Conservation (phyloP, 495 filamentous ascomycete species). For the Arthonia radiata region DNA sequence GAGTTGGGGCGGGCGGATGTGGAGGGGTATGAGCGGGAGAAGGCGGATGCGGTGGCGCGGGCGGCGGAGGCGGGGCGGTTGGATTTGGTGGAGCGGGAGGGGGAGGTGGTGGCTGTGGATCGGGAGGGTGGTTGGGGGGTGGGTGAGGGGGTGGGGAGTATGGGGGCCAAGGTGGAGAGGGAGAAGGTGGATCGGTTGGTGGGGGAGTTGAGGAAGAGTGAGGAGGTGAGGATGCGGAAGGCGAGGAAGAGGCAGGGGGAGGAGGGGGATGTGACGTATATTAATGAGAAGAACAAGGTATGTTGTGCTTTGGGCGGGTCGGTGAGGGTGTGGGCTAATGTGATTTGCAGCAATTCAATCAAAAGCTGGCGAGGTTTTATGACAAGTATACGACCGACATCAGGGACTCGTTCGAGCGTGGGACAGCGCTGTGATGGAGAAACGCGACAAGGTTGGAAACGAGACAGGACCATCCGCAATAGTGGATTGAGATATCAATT, state of each 20-base stretch:
- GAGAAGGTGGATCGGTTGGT: constrained; percentile 80
- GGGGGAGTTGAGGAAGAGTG: constrained; percentile 61
- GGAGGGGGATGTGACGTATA: constrained; percentile 83
- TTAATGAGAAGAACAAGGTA: constrained; percentile 91
- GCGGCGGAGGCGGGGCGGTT: constrained; percentile 58
- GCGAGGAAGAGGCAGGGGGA: constrained; percentile 52
- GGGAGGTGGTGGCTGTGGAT: constrained; percentile 83
- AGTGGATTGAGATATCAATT: no score
- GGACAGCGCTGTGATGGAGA: constrained; percentile 57
- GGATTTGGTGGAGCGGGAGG: constrained; percentile 81
- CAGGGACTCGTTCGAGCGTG: constrained; percentile 89
- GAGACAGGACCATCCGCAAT: no score
- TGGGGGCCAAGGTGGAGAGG: constrained; percentile 68
- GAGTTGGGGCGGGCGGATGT: constrained; percentile 36
- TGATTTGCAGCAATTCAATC: constrained; percentile 63
- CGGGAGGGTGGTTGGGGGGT: constrained; percentile 67
- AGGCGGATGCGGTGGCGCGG: constrained; percentile 58
- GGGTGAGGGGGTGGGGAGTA: constrained; percentile 66
- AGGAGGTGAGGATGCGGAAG: constrained; percentile 66
- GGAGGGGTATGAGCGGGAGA: constrained; percentile 63
- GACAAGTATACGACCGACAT: constrained; percentile 98
- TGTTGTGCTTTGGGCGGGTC: no score
- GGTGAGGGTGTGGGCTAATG: no score
- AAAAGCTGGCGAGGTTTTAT: constrained; percentile 84
- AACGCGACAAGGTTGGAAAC: no score